Conservation (phyloP, 805 yeast species). For the Starmerella lactis-condensi region DNA sequence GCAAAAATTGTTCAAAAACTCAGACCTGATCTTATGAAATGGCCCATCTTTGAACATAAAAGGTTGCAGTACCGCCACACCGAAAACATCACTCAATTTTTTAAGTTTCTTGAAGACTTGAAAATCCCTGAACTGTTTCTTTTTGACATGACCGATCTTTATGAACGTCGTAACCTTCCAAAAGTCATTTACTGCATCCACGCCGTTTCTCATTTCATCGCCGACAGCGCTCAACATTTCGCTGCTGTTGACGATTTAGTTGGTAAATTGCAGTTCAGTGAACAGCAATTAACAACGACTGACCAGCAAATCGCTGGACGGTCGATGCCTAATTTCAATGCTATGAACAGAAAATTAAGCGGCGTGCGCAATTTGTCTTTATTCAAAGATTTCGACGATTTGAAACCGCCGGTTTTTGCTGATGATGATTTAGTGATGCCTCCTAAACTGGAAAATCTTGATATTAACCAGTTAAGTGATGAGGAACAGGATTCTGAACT, state of each 20-base stretch:
- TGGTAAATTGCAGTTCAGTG: constrained; percentile 43
- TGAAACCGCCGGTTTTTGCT: no score
- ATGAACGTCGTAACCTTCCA: constrained; percentile 80
- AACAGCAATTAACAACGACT: constrained; percentile 49
- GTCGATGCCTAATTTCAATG: constrained; percentile 59
- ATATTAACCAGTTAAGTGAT: neutral
- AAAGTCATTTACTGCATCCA: constrained; percentile 86
- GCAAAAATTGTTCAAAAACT: constrained; percentile 62
- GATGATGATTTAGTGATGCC: no score
- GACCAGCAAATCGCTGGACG: constrained; percentile 44
- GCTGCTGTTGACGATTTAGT: constrained; percentile 38
- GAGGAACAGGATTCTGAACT: constrained; percentile 1
- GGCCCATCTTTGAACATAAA: constrained; percentile 34
- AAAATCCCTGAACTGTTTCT: constrained; percentile 73
- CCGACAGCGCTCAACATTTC: constrained; percentile 37
- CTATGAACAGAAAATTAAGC: constrained; percentile 28
- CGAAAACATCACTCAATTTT: constrained; percentile 75
- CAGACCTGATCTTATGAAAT: constrained; percentile 42
- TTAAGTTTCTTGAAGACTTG: constrained; percentile 43
- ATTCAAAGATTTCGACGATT: no score
- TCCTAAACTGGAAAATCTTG: constrained; percentile 4
- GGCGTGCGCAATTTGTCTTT: no score
- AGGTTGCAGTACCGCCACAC: constrained; percentile 75
- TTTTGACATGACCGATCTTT: constrained; percentile 82
- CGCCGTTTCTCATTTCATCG: constrained; percentile 61